These are phyloP conservation scores for Metschnikowia arizonensis DNA, from an alignment of 805 yeast genomes.

Conservation along the genomic window DNA sequence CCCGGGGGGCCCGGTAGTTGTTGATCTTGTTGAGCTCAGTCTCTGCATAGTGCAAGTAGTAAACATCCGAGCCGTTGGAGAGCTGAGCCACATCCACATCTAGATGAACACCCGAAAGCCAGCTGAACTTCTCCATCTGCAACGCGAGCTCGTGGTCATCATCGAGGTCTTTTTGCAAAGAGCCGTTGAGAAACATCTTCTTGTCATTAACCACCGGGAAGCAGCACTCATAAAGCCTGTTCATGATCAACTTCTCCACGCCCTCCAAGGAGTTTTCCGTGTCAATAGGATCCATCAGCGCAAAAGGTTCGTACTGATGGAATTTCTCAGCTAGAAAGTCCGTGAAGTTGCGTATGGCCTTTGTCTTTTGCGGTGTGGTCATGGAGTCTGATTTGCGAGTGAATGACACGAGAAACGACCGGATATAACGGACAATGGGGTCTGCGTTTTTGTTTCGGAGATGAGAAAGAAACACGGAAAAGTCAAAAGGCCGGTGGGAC, in stretches of 20 bases:
- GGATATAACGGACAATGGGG: constrained; percentile 80
- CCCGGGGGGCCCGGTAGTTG: constrained; percentile 87
- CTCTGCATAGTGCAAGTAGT: constrained; percentile 59
- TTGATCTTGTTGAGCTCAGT: constrained; percentile 74
- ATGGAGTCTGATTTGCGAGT: constrained; percentile 53
- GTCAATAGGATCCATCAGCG: constrained; percentile 50
- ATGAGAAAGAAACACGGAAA: constrained; percentile 71
- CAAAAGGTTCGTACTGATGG: constrained; percentile 65
- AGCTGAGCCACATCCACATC: constrained; percentile 56
- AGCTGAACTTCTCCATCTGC: constrained; percentile 59
- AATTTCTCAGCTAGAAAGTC: constrained; percentile 64
- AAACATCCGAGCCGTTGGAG: constrained; percentile 26
- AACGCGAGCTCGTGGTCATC: constrained; percentile 51
- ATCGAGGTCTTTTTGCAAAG: constrained; percentile 47
- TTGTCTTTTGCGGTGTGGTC: constrained; percentile 73
- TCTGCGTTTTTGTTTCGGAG: constrained; percentile 75
- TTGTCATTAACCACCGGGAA: constrained; percentile 71
- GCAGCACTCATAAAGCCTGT: constrained; percentile 69
- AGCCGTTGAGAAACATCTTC: constrained; percentile 5
- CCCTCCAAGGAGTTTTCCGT: constrained; percentile 82
- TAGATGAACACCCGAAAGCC: constrained; percentile 71
- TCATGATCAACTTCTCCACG: constrained; percentile 87
- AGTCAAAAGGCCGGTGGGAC: constrained; percentile 63
- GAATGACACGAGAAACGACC: constrained; percentile 79
- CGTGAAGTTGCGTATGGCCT: constrained; percentile 74